A percentile compares a stretch with the other conserved stretches of the same genome.
phyloP scores from a whole-genome alignment of 2,329 filamentous ascomycete genomes.

The Ophiobolus disseminans region DNA sequence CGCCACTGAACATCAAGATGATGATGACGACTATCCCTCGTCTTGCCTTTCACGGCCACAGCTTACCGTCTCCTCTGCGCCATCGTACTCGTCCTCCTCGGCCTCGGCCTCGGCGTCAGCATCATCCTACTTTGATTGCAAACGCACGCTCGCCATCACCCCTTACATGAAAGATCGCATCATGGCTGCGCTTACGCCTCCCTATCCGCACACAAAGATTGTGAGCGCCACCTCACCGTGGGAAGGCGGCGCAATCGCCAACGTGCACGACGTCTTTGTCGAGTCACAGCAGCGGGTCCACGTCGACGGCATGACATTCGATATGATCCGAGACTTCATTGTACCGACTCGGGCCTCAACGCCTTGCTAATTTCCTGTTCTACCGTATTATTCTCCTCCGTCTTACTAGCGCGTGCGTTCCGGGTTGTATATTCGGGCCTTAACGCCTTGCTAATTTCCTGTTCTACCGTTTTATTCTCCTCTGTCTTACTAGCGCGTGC shows the following conservation, averaged over 20 bases:
- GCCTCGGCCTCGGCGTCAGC: conserved; percentile 35
- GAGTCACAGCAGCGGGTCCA: conserved; percentile 42
- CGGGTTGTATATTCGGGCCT: conserved; percentile 16
- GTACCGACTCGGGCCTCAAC: conserved; percentile 32
- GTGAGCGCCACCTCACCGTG: conserved; percentile 44
- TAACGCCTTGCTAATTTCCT: conserved; percentile 33
- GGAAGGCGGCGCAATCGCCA: conserved; percentile 36
- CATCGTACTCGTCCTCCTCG: conserved; percentile 38
- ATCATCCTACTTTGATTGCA: conserved; percentile 45
- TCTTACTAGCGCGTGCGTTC: conserved; percentile 23
- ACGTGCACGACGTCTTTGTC: conserved; percentile 41
- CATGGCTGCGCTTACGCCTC: conserved; percentile 42
- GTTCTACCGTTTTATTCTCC: neutral
- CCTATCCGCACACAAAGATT: conserved; percentile 23
- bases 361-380: conserved; percentile 25
- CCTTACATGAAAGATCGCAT: conserved; percentile 36
- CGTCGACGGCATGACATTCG: conserved; percentile 47
- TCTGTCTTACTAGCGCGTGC: conserved; percentile 23
- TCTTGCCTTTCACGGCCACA: conserved; percentile 35
- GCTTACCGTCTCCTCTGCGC: conserved; percentile 41
- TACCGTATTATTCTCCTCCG: conserved; percentile 1
- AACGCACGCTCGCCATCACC: conserved; percentile 29
- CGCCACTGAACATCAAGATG: conserved; percentile 14
- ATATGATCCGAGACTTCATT: conserved; percentile 41
- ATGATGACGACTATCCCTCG: conserved; percentile 31